These are phyloP conservation scores for Exophiala viscosa DNA, from an alignment of 2,329 filamentous ascomycete genomes.

Conservation along the genomic window DNA sequence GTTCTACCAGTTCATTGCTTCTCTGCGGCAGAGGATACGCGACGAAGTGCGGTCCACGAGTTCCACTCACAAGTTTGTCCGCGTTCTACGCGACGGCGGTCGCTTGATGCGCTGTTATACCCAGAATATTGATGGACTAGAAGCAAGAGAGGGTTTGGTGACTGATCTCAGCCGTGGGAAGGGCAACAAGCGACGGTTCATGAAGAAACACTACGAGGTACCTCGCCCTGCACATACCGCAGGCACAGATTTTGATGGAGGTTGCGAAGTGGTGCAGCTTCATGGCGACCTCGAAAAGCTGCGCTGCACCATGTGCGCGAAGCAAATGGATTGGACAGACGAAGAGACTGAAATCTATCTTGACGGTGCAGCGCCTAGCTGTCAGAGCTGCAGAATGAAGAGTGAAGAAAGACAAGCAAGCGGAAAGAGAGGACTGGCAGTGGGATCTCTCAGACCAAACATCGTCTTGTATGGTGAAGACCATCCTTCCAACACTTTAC, in stretches of 20 bases:
- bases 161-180: constrained; percentile 61
- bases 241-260: constrained; percentile 34
- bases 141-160: constrained; percentile 65
- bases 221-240: constrained; percentile 22
- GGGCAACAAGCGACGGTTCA: constrained; percentile 60
- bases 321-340: constrained; percentile 40
- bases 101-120: constrained; percentile 70
- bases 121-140: constrained; percentile 71
- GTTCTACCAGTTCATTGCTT: constrained; percentile 69
- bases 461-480: constrained; percentile 73
- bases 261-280: constrained; percentile 57
- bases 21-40: constrained; percentile 60
- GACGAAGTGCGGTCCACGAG: constrained; percentile 58
- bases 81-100: constrained; percentile 61
- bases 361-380: constrained; percentile 63
- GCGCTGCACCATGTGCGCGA: constrained; percentile 50
- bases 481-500: constrained; percentile 64
- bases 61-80: constrained; percentile 65
- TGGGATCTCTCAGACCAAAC: constrained; percentile 66
- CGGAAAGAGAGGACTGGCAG: constrained; percentile 64
- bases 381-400: constrained; percentile 61
- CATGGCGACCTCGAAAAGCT: constrained; percentile 66
- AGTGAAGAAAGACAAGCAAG: constrained; percentile 60
- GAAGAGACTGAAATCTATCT: constrained; percentile 49
- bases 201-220: constrained; percentile 39